Evolutionary conservation across 1,284 basidiomycete genomes (phyloP).

Genomic region (Macrocystidia cucumis): DNA sequence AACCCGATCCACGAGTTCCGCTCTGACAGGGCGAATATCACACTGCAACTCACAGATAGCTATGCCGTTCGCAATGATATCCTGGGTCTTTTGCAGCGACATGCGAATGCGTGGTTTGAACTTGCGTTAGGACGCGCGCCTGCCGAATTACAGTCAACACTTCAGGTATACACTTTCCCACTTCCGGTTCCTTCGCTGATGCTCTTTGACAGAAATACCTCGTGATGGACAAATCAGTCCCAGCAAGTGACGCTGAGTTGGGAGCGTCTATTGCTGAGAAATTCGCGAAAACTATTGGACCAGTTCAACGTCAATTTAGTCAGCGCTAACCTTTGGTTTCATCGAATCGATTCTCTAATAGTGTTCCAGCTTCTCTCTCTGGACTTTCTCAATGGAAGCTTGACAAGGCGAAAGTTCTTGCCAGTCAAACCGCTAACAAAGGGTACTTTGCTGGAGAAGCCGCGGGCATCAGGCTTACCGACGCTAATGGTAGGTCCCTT

Average conservation of each 20-base stretch:
- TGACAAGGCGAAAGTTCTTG: slow-evolving; percentile 71
- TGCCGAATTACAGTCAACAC: slow-evolving; percentile 85
- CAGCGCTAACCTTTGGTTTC: slow-evolving; percentile 12
- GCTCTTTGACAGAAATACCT: slow-evolving; percentile 65
- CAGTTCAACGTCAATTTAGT: slow-evolving; percentile 77
- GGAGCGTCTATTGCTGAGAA: slow-evolving; percentile 86
- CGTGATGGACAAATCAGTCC: slow-evolving; percentile 59
- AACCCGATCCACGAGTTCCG: slow-evolving; percentile 82
- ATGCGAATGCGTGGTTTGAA: slow-evolving; percentile 80
- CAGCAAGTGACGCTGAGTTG: slow-evolving; percentile 71
- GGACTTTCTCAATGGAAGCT: slow-evolving; percentile 52
- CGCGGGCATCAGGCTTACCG: slow-evolving; percentile 69
- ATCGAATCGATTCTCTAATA: slow-evolving; percentile 5
- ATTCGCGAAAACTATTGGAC: slow-evolving; percentile 75
- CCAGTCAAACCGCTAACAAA: slow-evolving; percentile 80
- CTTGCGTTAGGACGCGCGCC: slow-evolving; percentile 84
- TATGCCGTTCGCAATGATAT: slow-evolving; percentile 86
- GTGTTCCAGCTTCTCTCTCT: slow-evolving; percentile 48
- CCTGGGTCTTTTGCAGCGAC: slow-evolving; percentile 64
- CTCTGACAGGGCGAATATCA: slow-evolving; percentile 73
- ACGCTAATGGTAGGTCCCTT: slow-evolving; percentile 35
- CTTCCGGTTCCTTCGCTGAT: slow-evolving; percentile 6
- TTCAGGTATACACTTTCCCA: slow-evolving; percentile 54
- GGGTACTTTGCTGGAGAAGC: slow-evolving; percentile 84
- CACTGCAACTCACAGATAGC: slow-evolving; percentile 81